A percentile compares a stretch with the other conserved stretches of the same genome.
Conservation (phyloP, 1,284 basidiomycete genomes). For the Tylopilus orsonianus region DNA sequence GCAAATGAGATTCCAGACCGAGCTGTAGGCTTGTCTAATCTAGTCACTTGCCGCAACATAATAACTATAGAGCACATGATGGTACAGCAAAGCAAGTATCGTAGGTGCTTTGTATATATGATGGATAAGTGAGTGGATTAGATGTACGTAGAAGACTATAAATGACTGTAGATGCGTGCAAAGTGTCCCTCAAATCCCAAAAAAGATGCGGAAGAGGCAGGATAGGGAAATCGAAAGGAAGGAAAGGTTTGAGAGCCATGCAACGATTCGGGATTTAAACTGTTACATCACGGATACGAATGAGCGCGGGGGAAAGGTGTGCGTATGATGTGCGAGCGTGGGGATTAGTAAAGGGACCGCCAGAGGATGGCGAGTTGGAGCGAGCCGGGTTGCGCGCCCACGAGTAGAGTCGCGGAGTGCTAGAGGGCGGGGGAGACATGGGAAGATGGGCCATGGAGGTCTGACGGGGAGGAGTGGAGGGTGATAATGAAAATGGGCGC, state of each 20-base stretch:
- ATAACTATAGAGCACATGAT: slow-evolving; percentile 36
- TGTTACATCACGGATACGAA: slow-evolving; percentile 33
- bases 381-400: slow-evolving; percentile 34
- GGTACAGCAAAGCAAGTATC: slow-evolving; percentile 33
- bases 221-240: neutral
- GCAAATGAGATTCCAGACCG: slow-evolving; percentile 21
- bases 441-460: slow-evolving; percentile 34
- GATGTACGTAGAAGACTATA: slow-evolving; percentile 30
- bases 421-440: slow-evolving; percentile 48
- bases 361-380: slow-evolving; percentile 28
- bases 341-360: slow-evolving; percentile 47
- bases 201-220: slow-evolving; percentile 1
- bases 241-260: slow-evolving; percentile 2
- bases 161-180: slow-evolving; percentile 23
- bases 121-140: slow-evolving; percentile 39
- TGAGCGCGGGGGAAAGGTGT: slow-evolving; percentile 40
- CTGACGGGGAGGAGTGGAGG: slow-evolving; percentile 33
- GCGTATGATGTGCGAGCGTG: slow-evolving; percentile 48
- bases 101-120: slow-evolving; percentile 34
- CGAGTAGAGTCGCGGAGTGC: slow-evolving; percentile 47
- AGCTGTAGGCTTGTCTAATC: slow-evolving; percentile 28
- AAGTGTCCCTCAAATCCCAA: slow-evolving; percentile 12
- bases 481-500: slow-evolving; percentile 11
- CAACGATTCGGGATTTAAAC: slow-evolving; percentile 15
- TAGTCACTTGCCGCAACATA: slow-evolving; percentile 32